phyloP scores from a whole-genome alignment of 345 rosid genomes.

The Populus davidiana region DNA sequence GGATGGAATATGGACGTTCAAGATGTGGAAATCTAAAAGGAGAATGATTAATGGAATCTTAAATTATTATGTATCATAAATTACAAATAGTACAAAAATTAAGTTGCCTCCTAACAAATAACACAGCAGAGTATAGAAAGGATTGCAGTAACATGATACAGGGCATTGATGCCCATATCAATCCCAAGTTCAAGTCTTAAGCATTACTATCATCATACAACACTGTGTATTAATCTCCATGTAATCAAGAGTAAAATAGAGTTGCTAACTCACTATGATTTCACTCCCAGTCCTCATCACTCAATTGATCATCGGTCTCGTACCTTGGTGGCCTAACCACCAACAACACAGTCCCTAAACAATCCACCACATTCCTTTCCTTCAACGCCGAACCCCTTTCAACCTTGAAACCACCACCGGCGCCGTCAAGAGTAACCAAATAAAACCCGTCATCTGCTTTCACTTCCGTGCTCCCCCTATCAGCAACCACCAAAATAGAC shows the following conservation, averaged over 20 bases:
- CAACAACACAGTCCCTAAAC: conserved; percentile 58
- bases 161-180: not conserved
- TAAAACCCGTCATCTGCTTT: conserved; percentile 62
- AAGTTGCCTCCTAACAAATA: conserved; percentile 9
- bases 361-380: conserved; percentile 50
- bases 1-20: not conserved
- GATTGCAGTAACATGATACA: conserved; percentile 7
- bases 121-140: conserved; percentile 9
- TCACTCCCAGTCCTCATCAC: conserved; percentile 80
- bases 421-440: conserved; percentile 40
- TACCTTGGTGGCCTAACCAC: conserved; percentile 80
- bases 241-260: not conserved
- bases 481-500: conserved; percentile 64
- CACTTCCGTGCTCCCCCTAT: conserved; percentile 57
- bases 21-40: not conserved
- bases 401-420: conserved; percentile 50
- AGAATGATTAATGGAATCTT: not conserved
- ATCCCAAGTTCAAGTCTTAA: conserved; percentile 5
- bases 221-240: conserved; percentile 15
- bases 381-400: conserved; percentile 70
- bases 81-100: conserved; percentile 1
- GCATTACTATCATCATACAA: conserved; percentile 27
- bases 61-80: conserved; percentile 6
- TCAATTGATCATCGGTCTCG: conserved; percentile 54
- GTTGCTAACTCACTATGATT: not conserved